A percentile compares a stretch with the other conserved stretches of the same genome.
phyloP scores from a whole-genome alignment of 192 early-diverging fungal species.

The Coemansia sp. region DNA sequence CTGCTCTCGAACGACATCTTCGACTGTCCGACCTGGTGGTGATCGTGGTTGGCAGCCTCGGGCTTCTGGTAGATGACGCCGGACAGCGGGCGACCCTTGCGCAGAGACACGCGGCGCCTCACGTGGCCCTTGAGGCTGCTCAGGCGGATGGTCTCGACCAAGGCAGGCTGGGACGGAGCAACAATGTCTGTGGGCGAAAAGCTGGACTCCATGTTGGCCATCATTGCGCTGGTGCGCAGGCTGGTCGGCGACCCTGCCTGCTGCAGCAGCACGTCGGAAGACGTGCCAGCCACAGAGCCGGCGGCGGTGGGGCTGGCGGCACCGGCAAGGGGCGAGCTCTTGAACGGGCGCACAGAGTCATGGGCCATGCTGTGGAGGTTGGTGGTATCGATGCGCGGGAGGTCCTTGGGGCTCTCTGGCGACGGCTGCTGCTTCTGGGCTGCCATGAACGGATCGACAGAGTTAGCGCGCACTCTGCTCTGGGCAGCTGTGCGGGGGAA shows the following conservation, averaged over 20 bases:
- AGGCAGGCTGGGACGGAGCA: slow-evolving; percentile 25
- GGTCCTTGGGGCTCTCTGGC: slow-evolving; percentile 1
- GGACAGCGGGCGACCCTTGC: slow-evolving; percentile 48
- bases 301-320: neutral
- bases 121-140: slow-evolving; percentile 48
- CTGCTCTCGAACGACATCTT: slow-evolving; percentile 2
- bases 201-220: slow-evolving; percentile 3
- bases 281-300: neutral
- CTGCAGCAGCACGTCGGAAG: slow-evolving; percentile 1
- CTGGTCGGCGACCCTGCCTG: slow-evolving; percentile 20
- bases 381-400: neutral
- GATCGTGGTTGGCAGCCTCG: neutral
- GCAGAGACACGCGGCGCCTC: slow-evolving; percentile 44
- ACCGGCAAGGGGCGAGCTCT: slow-evolving; percentile 32
- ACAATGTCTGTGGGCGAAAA: slow-evolving; percentile 27
- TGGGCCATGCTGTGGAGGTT: neutral
- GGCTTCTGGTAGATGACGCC: slow-evolving; percentile 32
- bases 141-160: slow-evolving; percentile 47
- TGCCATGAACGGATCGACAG: slow-evolving; percentile 2
- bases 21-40: neutral
- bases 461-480: slow-evolving; percentile 27
- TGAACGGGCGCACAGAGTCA: slow-evolving; percentile 22
- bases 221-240: slow-evolving; percentile 10
- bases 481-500: slow-evolving; percentile 15
- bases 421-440: slow-evolving; percentile 11